phyloP scores from a whole-genome alignment of 139 green algal species.

The Nannochloris sp. region DNA sequence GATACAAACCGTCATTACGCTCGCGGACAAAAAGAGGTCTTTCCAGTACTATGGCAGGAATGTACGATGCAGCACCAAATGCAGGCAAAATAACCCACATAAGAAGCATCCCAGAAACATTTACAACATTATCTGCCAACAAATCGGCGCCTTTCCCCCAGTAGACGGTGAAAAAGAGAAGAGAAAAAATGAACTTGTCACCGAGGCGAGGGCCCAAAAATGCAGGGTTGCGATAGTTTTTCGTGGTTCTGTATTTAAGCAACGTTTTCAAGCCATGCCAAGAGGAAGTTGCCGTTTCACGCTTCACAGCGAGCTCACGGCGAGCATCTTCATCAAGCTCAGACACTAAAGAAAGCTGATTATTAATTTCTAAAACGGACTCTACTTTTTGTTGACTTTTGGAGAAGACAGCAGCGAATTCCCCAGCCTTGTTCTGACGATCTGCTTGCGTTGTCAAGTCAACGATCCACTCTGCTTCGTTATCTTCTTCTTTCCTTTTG shows the following conservation, averaged over 20 bases:
- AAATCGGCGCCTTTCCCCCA: slow-evolving; percentile 5
- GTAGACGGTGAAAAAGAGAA: slow-evolving; percentile 1
- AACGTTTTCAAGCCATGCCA: slow-evolving; percentile 56
- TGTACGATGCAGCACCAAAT: slow-evolving; percentile 33
- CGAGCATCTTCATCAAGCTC: slow-evolving; percentile 13
- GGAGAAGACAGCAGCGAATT: slow-evolving; percentile 12
- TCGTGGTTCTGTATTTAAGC: slow-evolving; percentile 60
- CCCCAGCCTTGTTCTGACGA: slow-evolving; percentile 7
- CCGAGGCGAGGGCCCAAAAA: slow-evolving; percentile 57
- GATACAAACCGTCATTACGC: slow-evolving; percentile 22
- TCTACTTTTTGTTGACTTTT: slow-evolving; percentile 9
- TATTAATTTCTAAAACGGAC: slow-evolving; percentile 14
- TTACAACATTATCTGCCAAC: slow-evolving; percentile 39
- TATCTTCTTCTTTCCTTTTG: slow-evolving; percentile 21
- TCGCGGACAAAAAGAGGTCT: slow-evolving; percentile 20
- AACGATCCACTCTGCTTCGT: slow-evolving; percentile 47
- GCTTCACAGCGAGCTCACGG: slow-evolving; percentile 43
- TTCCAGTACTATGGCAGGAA: slow-evolving; percentile 24
- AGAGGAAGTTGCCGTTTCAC: slow-evolving; percentile 57
- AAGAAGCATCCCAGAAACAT: slow-evolving; percentile 65
- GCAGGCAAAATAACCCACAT: slow-evolving; percentile 64
- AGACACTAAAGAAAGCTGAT: not conserved
- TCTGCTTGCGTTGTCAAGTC: slow-evolving; percentile 38
- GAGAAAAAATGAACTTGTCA: slow-evolving; percentile 51
- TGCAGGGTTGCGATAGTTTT: slow-evolving; percentile 52